These are phyloP conservation scores for Polyplosphaeria fusca DNA, from an alignment of 495 filamentous ascomycete genomes.

Conservation along the genomic window DNA sequence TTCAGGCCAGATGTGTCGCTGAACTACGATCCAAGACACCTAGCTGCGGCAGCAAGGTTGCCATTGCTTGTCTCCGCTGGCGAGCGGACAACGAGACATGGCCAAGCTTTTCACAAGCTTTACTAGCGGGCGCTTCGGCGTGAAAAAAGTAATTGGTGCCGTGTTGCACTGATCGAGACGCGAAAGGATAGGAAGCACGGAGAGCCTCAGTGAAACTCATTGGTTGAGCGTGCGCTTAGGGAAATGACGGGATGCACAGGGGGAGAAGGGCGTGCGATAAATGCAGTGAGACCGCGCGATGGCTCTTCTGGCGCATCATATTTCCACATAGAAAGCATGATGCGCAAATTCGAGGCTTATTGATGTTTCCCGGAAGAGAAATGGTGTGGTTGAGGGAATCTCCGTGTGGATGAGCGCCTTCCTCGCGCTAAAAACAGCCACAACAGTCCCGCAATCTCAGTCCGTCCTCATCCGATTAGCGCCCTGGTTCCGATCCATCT, in stretches of 20 bases:
- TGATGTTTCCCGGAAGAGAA: too few species aligned
- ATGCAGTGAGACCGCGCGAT: neutral
- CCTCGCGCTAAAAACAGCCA: too few species aligned
- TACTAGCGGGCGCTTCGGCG: neutral
- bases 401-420: too few species aligned
- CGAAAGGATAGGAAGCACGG: too few species aligned
- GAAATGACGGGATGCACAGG: too few species aligned
- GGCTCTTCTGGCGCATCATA: neutral
- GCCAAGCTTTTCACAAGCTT: constrained; percentile 1
- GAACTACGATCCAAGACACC: neutral
- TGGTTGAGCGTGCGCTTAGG: neutral
- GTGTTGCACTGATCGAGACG: neutral
- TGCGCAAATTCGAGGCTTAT: too few species aligned
- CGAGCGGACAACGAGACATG: neutral
- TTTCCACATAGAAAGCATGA: too few species aligned
- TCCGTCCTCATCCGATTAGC: neutral
- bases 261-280: too few species aligned
- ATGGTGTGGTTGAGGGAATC: too few species aligned
- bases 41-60: constrained; percentile 2
- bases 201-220: neutral
- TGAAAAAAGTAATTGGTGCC: neutral
- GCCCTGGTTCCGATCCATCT: neutral
- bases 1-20: constrained; percentile 2
- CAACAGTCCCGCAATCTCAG: neutral
- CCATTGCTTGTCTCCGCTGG: neutral